Evolutionary conservation across 202 grass and related monocot genomes (phyloP).

Genomic region (Saccharum hybrid): DNA sequence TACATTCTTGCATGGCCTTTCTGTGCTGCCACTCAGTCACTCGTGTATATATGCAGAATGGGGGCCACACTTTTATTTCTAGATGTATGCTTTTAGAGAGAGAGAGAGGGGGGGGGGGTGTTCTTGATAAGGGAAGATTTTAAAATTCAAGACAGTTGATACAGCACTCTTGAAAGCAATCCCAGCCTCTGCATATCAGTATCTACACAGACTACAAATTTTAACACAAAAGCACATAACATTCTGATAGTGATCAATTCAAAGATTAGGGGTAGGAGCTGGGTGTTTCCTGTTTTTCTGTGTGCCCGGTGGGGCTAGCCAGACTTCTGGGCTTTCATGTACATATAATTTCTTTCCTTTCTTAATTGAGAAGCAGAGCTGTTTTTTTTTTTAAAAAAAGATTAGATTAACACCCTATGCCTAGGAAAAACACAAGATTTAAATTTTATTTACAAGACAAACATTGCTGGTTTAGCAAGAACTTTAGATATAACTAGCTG

Average conservation of each 20-base stretch:
- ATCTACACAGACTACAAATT: not conserved
- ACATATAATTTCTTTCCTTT: too few relatives aligned
- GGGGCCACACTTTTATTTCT: not conserved
- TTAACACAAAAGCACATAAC: not conserved
- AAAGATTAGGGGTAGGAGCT: too few relatives aligned
- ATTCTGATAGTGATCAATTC: not conserved
- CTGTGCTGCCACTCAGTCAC: not conserved
- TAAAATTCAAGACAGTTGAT: not conserved
- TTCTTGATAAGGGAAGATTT: not conserved
- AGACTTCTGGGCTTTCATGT: too few relatives aligned
- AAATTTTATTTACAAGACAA: not conserved
- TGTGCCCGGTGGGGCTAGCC: too few relatives aligned
- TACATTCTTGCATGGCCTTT: slow-evolving; percentile 17
- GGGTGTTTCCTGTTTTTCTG: too few relatives aligned
- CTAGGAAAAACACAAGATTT: not conserved
- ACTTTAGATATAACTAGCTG: not conserved
- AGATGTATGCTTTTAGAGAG: not conserved
- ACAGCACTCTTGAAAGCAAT: not conserved
- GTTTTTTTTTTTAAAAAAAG: too few relatives aligned
- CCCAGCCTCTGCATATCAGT: not conserved
- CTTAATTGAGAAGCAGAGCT: too few relatives aligned
- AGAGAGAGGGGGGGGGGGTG: too few relatives aligned
- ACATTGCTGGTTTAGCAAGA: not conserved
- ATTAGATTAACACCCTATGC: not conserved
- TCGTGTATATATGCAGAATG: slow-evolving; percentile 13